Evolutionary conservation across 179 eudicot genomes (phyloP).

Genomic region (Patellifolia procumbens): DNA sequence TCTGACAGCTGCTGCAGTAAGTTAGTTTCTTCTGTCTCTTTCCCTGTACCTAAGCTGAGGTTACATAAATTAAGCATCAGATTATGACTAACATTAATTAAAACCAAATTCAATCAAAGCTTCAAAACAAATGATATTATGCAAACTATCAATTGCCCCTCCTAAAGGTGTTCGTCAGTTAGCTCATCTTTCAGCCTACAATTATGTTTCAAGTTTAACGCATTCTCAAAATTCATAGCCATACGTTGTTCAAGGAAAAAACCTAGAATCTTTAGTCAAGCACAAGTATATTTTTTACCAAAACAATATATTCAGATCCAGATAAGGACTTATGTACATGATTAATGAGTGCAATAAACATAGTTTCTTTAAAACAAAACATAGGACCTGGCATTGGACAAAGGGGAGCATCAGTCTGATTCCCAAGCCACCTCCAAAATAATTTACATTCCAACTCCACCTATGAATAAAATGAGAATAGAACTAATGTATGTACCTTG

Average conservation of each 20-base stretch:
- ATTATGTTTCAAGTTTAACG: background rate
- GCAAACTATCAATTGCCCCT: conserved; percentile 4
- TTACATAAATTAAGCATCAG: conserved; percentile 19
- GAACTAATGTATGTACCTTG: conserved; percentile 63
- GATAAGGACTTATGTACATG: background rate
- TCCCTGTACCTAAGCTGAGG: conserved; percentile 96
- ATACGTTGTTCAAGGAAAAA: background rate
- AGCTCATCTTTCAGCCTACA: background rate
- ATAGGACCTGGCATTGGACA: background rate
- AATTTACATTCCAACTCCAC: background rate
- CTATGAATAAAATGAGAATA: background rate
- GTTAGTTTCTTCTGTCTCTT: conserved; percentile 87
- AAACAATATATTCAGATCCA: background rate
- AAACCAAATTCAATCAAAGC: background rate
- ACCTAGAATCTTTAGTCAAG: conserved; percentile 1
- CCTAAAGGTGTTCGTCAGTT: background rate
- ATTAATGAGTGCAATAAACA: conserved; percentile 8
- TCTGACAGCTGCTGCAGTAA: conserved; percentile 90
- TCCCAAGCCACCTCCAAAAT: background rate
- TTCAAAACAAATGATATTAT: background rate
- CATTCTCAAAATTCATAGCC: background rate
- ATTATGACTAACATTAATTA: background rate
- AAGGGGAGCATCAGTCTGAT: background rate
- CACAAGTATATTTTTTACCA: background rate
- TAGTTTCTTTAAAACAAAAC: background rate